A percentile compares a stretch with the other conserved stretches of the same genome.
Conservation (phyloP, 164 flowering plant genomes). For the Chimonanthus salicifolius region DNA sequence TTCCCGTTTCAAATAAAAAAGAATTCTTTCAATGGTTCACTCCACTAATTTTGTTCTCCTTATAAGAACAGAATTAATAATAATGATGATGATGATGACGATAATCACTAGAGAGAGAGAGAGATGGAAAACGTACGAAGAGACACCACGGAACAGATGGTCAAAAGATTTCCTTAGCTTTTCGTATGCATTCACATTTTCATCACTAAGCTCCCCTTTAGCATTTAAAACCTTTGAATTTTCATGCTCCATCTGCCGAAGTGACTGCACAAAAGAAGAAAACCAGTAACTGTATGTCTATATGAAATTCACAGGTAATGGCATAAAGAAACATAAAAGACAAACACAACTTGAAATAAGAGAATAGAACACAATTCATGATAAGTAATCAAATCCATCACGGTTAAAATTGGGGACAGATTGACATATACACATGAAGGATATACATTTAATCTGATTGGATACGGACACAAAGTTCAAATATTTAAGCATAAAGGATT, state of each 20-base stretch:
- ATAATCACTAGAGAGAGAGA: not conserved
- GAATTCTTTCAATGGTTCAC: no score
- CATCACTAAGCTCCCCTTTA: conserved; percentile 96
- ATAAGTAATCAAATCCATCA: no score
- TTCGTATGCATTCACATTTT: conserved; percentile 77
- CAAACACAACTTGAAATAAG: not conserved
- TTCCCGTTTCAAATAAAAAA: not conserved
- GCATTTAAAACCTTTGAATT: conserved; percentile 88
- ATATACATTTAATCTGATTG: not conserved
- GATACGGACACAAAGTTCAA: not conserved
- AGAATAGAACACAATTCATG: not conserved
- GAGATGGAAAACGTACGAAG: conserved; percentile 55
- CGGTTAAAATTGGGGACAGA: not conserved
- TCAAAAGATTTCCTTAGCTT: conserved; percentile 91
- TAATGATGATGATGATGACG: no score
- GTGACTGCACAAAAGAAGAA: conserved; percentile 43
- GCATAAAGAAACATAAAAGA: not conserved
- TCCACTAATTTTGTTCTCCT: no score
- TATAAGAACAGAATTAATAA: no score
- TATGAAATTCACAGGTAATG: conserved; percentile 1
- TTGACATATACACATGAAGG: not conserved
- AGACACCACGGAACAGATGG: conserved; percentile 75
- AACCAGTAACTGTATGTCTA: not conserved
- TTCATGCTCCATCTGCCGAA: conserved; percentile 91
- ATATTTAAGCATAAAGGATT: not conserved